Conservation (phyloP, 768 basidiomycete species). For the Amanita subjunquillea region DNA sequence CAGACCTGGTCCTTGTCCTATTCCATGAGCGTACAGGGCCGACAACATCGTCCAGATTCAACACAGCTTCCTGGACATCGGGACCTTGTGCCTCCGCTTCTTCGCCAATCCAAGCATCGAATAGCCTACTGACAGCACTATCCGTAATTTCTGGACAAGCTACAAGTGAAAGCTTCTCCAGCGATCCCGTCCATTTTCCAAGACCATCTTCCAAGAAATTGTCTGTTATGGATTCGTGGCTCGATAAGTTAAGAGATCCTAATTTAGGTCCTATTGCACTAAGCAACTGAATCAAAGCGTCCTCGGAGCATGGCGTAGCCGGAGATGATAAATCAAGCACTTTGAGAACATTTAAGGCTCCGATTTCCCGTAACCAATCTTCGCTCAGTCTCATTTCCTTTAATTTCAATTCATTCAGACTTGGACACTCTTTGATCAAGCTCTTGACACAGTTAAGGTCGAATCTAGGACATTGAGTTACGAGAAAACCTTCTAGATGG, state of each 20-base stretch:
- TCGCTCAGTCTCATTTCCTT: constrained; percentile 66
- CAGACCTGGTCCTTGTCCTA: not conserved
- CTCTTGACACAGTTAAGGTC: constrained; percentile 53
- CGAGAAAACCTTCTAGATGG: constrained; percentile 58
- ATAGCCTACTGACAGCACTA: constrained; percentile 58
- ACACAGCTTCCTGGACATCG: not conserved
- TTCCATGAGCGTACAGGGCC: constrained; percentile 1
- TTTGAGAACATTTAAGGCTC: constrained; percentile 22
- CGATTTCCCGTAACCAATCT: constrained; percentile 46
- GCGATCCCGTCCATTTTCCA: constrained; percentile 28
- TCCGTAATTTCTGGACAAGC: constrained; percentile 58
- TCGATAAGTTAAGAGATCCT: constrained; percentile 59
- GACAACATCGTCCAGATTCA: not conserved
- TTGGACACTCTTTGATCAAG: constrained; percentile 42
- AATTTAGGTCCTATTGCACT: constrained; percentile 42
- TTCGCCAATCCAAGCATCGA: constrained; percentile 37
- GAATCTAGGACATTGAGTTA: constrained; percentile 84
- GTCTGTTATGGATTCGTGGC: constrained; percentile 54
- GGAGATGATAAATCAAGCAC: constrained; percentile 66
- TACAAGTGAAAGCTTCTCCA: constrained; percentile 46
- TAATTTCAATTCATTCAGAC: constrained; percentile 62
- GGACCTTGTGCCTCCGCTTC: not conserved
- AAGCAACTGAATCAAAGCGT: constrained; percentile 47
- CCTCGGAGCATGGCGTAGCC: constrained; percentile 39
- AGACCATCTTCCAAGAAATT: constrained; percentile 52